phyloP scores from a whole-genome alignment of 495 filamentous ascomycete species.

The Jackrogersella multiformis region DNA sequence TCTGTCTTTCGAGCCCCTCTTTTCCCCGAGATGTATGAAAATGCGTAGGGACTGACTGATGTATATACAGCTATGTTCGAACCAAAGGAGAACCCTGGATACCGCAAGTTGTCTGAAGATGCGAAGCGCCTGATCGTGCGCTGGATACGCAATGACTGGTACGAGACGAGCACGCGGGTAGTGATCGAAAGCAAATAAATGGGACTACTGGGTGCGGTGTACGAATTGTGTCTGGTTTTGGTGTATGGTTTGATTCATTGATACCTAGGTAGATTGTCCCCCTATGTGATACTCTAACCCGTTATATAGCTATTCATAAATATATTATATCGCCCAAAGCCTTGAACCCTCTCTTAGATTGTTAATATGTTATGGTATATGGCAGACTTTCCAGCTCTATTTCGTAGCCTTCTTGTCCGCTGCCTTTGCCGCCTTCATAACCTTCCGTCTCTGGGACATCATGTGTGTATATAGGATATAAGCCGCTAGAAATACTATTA shows the following conservation, averaged over 20 bases:
- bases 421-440: conserved; percentile 65
- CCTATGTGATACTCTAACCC: conserved; percentile 7
- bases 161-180: conserved; percentile 50
- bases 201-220: not conserved
- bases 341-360: not conserved
- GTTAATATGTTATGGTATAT: not conserved
- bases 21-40: not conserved
- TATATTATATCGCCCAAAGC: conserved; percentile 2
- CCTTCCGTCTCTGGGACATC: conserved; percentile 86
- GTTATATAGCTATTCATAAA: conserved; percentile 28
- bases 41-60: conserved; percentile 21
- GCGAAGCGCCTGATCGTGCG: conserved; percentile 69
- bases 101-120: conserved; percentile 70
- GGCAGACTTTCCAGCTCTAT: not conserved
- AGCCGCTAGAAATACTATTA: conserved; percentile 63
- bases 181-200: conserved; percentile 27
- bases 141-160: conserved; percentile 67
- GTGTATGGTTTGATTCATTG: conserved; percentile 5
- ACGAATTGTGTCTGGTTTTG: not conserved
- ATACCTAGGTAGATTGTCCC: conserved; percentile 2
- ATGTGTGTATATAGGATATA: conserved; percentile 93
- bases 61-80: conserved; percentile 74
- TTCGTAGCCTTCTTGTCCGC: conserved; percentile 48
- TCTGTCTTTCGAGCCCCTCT: not conserved
- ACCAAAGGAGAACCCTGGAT: conserved; percentile 81